Evolutionary conservation across 208 protist genomes (phyloP).

Genomic region (Crithidia acanthocephali): DNA sequence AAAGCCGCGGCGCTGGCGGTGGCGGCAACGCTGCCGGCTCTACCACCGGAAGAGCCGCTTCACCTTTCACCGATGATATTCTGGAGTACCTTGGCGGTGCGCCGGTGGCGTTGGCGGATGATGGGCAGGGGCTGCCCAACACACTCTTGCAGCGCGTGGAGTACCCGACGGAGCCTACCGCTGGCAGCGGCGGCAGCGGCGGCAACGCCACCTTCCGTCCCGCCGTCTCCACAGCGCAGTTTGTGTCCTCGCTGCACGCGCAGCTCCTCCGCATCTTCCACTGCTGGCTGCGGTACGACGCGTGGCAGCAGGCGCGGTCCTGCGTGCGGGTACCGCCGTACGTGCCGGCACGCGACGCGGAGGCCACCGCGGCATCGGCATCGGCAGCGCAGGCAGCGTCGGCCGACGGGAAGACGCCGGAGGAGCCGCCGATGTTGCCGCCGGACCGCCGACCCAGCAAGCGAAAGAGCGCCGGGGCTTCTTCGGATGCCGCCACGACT

Average conservation of each 20-base stretch:
- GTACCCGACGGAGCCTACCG: slow-evolving; percentile 29
- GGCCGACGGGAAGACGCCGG: slow-evolving; percentile 10
- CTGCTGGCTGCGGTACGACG: slow-evolving; percentile 35
- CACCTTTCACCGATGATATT: slow-evolving; percentile 14
- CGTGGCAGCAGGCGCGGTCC: slow-evolving; percentile 21
- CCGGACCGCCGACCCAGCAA: slow-evolving; percentile 19
- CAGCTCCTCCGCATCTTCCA: slow-evolving; percentile 32
- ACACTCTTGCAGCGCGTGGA: slow-evolving; percentile 24
- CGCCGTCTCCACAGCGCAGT: slow-evolving; percentile 30
- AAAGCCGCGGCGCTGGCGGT: slow-evolving; percentile 6
- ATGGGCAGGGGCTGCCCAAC: slow-evolving; percentile 22
- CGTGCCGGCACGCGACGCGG: slow-evolving; percentile 35
- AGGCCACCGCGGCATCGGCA: slow-evolving; percentile 17
- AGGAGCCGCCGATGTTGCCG: neutral
- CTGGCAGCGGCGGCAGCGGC: neutral
- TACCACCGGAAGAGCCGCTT: neutral
- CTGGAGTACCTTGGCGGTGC: slow-evolving; percentile 15
- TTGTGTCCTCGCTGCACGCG: slow-evolving; percentile 28
- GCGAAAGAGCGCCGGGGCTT: slow-evolving; percentile 9
- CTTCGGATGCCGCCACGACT: neutral
- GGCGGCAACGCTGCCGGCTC: neutral
- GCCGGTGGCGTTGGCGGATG: neutral
- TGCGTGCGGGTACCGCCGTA: slow-evolving; percentile 50
- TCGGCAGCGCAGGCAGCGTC: too few species aligned
- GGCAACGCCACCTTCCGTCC: slow-evolving; percentile 12